Evolutionary conservation across 768 basidiomycete species (phyloP), one percentile per base, ranked within the genome.

Genomic region (Cystoderma amianthinum): DNA sequence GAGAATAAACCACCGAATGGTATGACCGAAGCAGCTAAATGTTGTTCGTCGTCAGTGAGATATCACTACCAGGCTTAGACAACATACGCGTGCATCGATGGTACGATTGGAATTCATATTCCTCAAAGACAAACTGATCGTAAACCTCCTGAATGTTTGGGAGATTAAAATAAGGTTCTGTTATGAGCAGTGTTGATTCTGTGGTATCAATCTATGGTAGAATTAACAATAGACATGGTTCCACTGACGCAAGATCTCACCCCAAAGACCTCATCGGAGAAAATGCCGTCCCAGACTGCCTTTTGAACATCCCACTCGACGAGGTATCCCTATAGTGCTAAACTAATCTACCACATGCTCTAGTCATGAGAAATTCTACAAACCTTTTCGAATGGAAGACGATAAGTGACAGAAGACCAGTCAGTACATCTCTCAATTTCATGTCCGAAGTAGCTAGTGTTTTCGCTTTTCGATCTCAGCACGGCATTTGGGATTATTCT

Each of bases 241-340:
- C 32, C 16, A 38, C 37, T 38, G 36, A 45, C 20, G 13, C 2
- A 38, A 15, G 22, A 13, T 56, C 68, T 55, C 58, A 86, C 88
- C 46, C 76, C 76, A 42, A 89, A 67, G 36, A 72, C 75, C 43
- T 83, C 72, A 32, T 74, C 71, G 16, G 85, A 85, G 61, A 96
- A 91, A 17, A 95, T 53, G 9, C 85, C 80, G 48, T 97, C 94
- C 93, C 93, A 97, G 4, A 98, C 72, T 13, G 85, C 84, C 60
- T 95, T 95, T 61, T 98, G 81, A 2, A 85, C 85, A 48, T 96
- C 93, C 94, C 94, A 98, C 54, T 95, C 92, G 20, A 89, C 83
- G 12, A 95, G 67, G 60, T 85, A 90, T 19, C 94, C 94, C 94
- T 96, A 58, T 33, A 48, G 42, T 23, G 40, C 52, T 60, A 47